Evolutionary conservation across 148 eudicot genomes (phyloP).

Genomic region (Chenopodium suecicum): DNA sequence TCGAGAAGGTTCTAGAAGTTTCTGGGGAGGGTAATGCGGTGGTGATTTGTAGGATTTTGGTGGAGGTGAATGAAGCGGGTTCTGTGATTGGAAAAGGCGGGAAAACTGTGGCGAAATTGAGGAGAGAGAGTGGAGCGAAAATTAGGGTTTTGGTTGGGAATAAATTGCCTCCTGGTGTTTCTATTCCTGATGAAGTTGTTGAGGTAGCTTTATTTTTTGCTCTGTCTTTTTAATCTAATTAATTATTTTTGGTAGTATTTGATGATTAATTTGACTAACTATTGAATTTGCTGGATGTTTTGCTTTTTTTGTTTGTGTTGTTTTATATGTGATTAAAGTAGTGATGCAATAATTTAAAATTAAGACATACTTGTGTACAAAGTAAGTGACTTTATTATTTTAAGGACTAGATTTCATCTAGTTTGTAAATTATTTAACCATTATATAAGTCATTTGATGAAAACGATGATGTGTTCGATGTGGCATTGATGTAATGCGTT

Average conservation of each 20-base stretch:
- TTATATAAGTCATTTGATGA: too few relatives aligned
- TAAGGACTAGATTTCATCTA: too few relatives aligned
- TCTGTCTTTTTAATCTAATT: neutral
- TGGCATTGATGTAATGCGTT: too few relatives aligned
- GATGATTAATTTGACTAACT: too few relatives aligned
- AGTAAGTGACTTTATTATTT: too few relatives aligned
- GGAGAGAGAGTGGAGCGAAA: conserved; percentile 58
- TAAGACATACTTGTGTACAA: too few relatives aligned
- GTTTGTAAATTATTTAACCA: too few relatives aligned
- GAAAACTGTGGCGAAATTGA: conserved; percentile 52
- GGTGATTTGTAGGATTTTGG: conserved; percentile 51
- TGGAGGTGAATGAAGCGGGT: conserved; percentile 45
- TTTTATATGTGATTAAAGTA: too few relatives aligned
- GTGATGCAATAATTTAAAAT: too few relatives aligned
- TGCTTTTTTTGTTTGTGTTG: too few relatives aligned
- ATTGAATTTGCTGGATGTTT: too few relatives aligned
- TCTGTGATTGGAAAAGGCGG: conserved; percentile 80
- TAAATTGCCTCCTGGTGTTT: conserved; percentile 40
- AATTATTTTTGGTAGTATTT: neutral
- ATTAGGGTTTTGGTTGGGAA: conserved; percentile 60
- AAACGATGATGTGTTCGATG: too few relatives aligned
- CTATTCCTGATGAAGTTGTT: conserved; percentile 38
- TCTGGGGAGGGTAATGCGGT: conserved; percentile 47
- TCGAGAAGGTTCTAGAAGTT: conserved; percentile 69
- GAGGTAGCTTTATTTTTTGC: neutral